Base-by-base conservation (phyloP, 805 yeast genomes). In the Saccharomycopsis oosterbeekiorum region DNA sequence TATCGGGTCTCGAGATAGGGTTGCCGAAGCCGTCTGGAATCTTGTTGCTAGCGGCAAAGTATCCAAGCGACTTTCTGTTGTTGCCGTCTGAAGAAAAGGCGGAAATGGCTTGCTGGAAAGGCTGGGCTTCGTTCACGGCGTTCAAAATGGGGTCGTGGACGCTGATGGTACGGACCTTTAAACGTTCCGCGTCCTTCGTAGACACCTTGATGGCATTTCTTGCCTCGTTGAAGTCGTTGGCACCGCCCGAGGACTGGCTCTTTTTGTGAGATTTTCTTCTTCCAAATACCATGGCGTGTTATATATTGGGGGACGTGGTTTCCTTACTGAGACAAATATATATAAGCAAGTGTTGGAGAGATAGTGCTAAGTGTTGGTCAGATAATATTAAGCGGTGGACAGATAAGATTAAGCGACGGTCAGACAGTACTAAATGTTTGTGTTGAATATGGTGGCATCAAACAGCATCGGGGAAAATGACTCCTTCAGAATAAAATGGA, bases 71-170 rank as follows among this genome's bases (percentile, higher is more conserved):
- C 9, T 62, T 40, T 6, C 56, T 37, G 29, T 39, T 51, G 8
- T 51, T 55, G 26, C 15, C 29, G 21, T 12, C 42, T 9, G 54
- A 37, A 19, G 51, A 11, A 36, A 37, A 58, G 34, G 14, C 41
- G n/a, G 43, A 29, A 15, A 11, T 57, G 40, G 77, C 76, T 70
- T 81, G 82, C 73, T 94, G 97, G 71, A 89, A 94, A 12, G 99
- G 99, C 76, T 94, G 98, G 8, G 87, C 93, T 73, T 93, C 98
- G 70, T 88, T 91, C 57, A 94, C 96, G 2, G 99, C 99, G 41
- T 87, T 81, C 65, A 94, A 76, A 62, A 94, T 86, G 14, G 97
- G 97, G 75, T 92, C 97, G 67, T 87, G 65, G 11, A 67, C 65
- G 37, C 58, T 51, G 29, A 62, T 63, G 1, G 90, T 79, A 67